A percentile compares a stretch with the other conserved stretches of the same genome.
These are phyloP conservation scores for Acorus calamus DNA, from an alignment of 106 monocot genomes.

Conservation along the genomic window DNA sequence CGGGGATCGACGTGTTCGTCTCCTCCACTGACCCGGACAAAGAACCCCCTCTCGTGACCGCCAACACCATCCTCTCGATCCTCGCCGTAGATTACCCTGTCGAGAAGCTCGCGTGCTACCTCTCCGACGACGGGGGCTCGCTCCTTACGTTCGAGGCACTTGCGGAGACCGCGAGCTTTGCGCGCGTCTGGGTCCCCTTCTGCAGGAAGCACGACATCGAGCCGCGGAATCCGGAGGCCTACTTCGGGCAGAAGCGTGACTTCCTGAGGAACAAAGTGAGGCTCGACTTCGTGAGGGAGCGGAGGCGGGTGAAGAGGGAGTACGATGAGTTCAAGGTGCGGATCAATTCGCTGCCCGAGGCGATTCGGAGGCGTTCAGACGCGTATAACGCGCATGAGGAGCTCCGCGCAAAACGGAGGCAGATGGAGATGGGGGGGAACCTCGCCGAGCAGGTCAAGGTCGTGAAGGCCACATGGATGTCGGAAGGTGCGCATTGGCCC, in stretches of 20 bases:
- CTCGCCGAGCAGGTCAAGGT: constrained; percentile 19
- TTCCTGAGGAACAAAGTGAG: constrained; percentile 83
- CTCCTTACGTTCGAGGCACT: constrained; percentile 65
- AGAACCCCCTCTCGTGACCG: constrained; percentile 61
- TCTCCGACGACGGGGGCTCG: constrained; percentile 73
- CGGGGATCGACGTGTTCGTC: constrained; percentile 66
- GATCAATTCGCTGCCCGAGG: constrained; percentile 74
- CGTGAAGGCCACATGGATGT: constrained; percentile 83
- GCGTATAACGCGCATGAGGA: constrained; percentile 90
- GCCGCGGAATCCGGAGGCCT: constrained; percentile 88
- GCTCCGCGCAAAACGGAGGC: constrained; percentile 40
- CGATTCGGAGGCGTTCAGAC: constrained; percentile 74
- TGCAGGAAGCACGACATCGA: constrained; percentile 86
- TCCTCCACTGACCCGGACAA: constrained; percentile 71
- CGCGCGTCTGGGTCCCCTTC: constrained; percentile 82
- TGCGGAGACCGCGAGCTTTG: constrained; percentile 69
- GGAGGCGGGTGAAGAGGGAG: constrained; percentile 90
- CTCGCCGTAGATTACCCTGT: constrained; percentile 74
- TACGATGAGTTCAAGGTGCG: constrained; percentile 98
- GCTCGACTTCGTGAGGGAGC: constrained; percentile 81
- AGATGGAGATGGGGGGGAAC: constrained; percentile 17
- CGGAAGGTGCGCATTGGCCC: constrained; percentile 90
- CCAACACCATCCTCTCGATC: constrained; percentile 71
- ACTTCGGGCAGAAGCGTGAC: constrained; percentile 70
- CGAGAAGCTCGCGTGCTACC: constrained; percentile 72